A percentile compares a stretch with the other conserved stretches of the same genome.
These are phyloP conservation scores for Oryza meridionalis DNA, from an alignment of 176 grass and related monocot genomes.

Conservation along the genomic window DNA sequence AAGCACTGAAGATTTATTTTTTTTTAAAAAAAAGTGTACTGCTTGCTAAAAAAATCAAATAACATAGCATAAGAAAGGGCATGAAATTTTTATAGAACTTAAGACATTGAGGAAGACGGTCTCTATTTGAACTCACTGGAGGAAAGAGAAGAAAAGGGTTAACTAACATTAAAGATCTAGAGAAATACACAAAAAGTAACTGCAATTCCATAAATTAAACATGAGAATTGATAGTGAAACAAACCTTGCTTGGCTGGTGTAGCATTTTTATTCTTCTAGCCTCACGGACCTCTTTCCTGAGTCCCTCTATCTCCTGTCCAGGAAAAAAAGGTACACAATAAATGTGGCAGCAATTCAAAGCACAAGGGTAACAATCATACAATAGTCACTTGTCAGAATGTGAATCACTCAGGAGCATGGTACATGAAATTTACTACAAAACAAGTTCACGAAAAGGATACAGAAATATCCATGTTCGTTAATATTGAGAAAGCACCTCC, in stretches of 20 bases:
- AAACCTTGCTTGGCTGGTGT: constrained; percentile 98
- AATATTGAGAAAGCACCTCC: constrained; percentile 53
- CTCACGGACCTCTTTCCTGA: constrained; percentile 86
- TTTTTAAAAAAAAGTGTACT: neutral
- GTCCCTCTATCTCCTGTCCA: constrained; percentile 78
- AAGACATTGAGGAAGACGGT: constrained; percentile 1
- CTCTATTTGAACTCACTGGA: neutral
- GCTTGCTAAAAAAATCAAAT: neutral
- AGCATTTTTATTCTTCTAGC: constrained; percentile 99
- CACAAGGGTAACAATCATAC: constrained; percentile 7
- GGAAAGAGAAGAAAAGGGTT: neutral
- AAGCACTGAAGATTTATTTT: neutral
- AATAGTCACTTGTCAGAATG: constrained; percentile 8
- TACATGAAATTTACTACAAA: neutral
- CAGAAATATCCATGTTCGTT: constrained; percentile 40
- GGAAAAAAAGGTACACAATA: constrained; percentile 17
- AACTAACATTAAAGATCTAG: constrained; percentile 28
- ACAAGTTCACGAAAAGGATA: neutral
- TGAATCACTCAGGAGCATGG: neutral
- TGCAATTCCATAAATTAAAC: neutral
- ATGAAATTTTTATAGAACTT: neutral
- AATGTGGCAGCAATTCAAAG: constrained; percentile 14
- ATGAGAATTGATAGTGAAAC: constrained; percentile 30
- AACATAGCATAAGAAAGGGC: neutral
- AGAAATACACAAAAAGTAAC: neutral